phyloP scores from a whole-genome alignment of 148 eudicot genomes.

The Chenopodium album region DNA sequence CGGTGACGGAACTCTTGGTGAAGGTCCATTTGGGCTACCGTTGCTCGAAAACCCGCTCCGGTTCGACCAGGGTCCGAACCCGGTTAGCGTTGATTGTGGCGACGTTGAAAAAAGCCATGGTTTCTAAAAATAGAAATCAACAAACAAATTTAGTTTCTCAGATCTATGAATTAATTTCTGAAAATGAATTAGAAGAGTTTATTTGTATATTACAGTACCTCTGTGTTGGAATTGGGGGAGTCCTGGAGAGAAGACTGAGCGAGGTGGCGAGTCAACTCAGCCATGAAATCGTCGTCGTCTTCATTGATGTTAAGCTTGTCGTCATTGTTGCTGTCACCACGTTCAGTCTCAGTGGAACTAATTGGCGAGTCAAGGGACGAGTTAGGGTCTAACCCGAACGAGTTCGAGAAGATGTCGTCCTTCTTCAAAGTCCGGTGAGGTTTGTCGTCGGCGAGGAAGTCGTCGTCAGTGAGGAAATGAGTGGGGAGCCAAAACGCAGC shows the following conservation, averaged over 20 bases:
- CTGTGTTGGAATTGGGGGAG: constrained; percentile 22
- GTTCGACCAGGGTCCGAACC: constrained; percentile 33
- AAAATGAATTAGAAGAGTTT: no score
- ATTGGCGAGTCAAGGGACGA: constrained; percentile 43
- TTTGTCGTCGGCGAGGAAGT: constrained; percentile 32
- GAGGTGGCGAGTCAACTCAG: constrained; percentile 49
- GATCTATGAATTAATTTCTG: constrained; percentile 19
- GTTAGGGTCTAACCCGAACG: constrained; percentile 5
- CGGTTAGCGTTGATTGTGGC: constrained; percentile 66
- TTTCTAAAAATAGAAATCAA: constrained; percentile 26
- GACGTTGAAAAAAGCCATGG: constrained; percentile 44
- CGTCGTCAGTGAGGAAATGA: constrained; percentile 60
- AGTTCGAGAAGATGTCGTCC: not conserved
- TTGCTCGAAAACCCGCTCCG: constrained; percentile 35
- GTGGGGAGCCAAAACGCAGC: constrained; percentile 68
- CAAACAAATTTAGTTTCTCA: not conserved
- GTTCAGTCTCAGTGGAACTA: constrained; percentile 46
- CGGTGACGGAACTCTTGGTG: constrained; percentile 46
- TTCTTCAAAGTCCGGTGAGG: not conserved
- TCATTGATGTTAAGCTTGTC: constrained; percentile 28
- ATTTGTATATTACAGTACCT: constrained; percentile 13
- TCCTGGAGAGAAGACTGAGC: constrained; percentile 39
- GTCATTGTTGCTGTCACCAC: constrained; percentile 20
- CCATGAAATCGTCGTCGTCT: constrained; percentile 45
- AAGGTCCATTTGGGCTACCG: constrained; percentile 46